Evolutionary conservation across 257 asterid genomes (phyloP).

Genomic region (Capsicum baccatum): DNA sequence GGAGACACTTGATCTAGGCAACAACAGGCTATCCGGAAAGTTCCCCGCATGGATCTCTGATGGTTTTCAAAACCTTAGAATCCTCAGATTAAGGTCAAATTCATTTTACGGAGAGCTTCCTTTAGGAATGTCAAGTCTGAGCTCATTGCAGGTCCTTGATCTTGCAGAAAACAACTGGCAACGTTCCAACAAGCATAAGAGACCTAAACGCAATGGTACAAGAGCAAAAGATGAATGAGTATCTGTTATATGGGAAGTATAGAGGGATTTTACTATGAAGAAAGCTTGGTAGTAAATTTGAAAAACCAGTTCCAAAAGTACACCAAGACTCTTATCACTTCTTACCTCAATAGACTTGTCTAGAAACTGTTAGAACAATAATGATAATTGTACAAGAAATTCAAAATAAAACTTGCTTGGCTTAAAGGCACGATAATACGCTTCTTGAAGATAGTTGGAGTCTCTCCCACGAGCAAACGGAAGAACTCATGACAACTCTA

Average conservation of each 20-base stretch:
- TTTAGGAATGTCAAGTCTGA: conserved; percentile 39
- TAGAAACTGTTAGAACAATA: neutral
- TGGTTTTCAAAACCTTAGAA: conserved; percentile 44
- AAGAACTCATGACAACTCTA: too few species aligned
- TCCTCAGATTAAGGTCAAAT: conserved; percentile 51
- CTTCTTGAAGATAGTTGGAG: too few species aligned
- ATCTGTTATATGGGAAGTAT: conserved; percentile 49
- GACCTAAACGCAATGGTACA: conserved; percentile 50
- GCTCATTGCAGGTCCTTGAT: conserved; percentile 56
- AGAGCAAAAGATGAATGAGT: conserved; percentile 36
- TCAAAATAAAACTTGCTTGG: too few species aligned
- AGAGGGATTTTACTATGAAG: conserved; percentile 52
- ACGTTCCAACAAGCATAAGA: conserved; percentile 44
- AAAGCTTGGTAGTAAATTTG: conserved; percentile 46
- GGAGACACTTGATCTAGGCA: conserved; percentile 58
- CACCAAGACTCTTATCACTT: conserved; percentile 62
- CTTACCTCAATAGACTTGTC: conserved; percentile 56
- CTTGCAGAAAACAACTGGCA: conserved; percentile 54
- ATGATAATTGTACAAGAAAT: too few species aligned
- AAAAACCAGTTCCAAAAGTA: conserved; percentile 49
- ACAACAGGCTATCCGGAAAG: conserved; percentile 42
- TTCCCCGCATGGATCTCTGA: conserved; percentile 50
- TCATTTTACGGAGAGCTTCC: conserved; percentile 45
- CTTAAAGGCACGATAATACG: too few species aligned
- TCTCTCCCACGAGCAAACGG: too few species aligned